A percentile compares a stretch with the other conserved stretches of the same genome.
phyloP scores from a whole-genome alignment of 2,329 filamentous ascomycete species.

The Teratosphaeria destructans region DNA sequence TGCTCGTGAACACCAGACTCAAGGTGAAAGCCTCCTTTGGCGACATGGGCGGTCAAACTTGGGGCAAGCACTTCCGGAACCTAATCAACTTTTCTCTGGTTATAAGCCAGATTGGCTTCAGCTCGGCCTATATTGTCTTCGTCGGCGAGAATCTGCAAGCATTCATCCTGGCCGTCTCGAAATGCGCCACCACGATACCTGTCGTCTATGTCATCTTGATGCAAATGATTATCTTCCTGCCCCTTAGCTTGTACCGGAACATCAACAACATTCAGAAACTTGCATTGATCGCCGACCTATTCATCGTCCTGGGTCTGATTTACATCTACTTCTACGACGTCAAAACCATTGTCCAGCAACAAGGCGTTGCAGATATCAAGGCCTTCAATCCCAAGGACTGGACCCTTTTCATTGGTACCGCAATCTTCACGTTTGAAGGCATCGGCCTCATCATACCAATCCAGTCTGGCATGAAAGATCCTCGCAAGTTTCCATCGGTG shows the following conservation, averaged over 20 bases:
- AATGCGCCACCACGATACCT: constrained; percentile 75
- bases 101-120: constrained; percentile 88
- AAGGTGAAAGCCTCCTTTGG: constrained; percentile 90
- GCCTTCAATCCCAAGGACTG: constrained; percentile 85
- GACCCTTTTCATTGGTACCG: constrained; percentile 97
- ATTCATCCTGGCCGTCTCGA: constrained; percentile 80
- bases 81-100: constrained; percentile 88
- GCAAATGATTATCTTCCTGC: constrained; percentile 91
- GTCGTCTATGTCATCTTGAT: constrained; percentile 86
- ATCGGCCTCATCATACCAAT: constrained; percentile 97
- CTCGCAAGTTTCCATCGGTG: constrained; percentile 80
- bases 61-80: constrained; percentile 79
- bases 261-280: constrained; percentile 97
- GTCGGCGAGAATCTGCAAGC: constrained; percentile 92
- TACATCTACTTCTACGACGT: constrained; percentile 97
- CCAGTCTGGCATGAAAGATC: constrained; percentile 91
- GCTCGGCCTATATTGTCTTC: constrained; percentile 92
- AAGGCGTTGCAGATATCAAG: constrained; percentile 73
- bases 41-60: constrained; percentile 87
- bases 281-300: constrained; percentile 82
- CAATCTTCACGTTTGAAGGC: constrained; percentile 97
- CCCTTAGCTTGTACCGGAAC: constrained; percentile 85
- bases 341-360: constrained; percentile 61
- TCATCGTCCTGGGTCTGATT: constrained; percentile 83
- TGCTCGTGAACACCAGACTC: constrained; percentile 77